Conservation (phyloP, 768 basidiomycete species). For the Termitomyces sp. region DNA sequence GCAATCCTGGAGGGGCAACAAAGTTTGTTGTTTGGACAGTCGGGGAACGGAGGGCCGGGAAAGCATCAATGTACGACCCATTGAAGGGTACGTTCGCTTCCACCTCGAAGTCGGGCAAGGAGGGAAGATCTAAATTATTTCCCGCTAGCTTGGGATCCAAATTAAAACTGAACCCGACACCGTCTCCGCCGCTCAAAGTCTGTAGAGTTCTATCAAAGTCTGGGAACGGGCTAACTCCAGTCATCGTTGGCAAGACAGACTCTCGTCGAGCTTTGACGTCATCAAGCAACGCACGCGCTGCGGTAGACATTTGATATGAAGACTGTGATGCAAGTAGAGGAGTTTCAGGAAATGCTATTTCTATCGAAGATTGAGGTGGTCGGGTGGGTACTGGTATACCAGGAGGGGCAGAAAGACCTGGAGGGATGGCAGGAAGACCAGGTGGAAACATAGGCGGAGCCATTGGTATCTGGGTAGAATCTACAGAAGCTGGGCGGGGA, state of each 20-base stretch:
- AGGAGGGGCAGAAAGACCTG: conserved; percentile 51
- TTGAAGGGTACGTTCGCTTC: conserved; percentile 52
- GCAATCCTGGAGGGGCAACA: conserved; percentile 47
- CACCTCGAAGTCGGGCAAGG: conserved; percentile 46
- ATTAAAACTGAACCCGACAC: conserved; percentile 79
- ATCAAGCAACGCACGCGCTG: conserved; percentile 78
- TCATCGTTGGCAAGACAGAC: conserved; percentile 32
- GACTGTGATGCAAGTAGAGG: conserved; percentile 48
- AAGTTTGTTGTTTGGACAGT: conserved; percentile 26
- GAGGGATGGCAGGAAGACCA: conserved; percentile 37
- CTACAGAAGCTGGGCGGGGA: conserved; percentile 23
- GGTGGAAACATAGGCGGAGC: conserved; percentile 33
- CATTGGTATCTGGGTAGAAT: conserved; percentile 19
- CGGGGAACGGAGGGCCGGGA: conserved; percentile 51
- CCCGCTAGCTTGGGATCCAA: conserved; percentile 72
- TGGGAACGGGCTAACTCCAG: conserved; percentile 67
- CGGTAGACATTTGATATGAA: conserved; percentile 82
- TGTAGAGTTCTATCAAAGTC: conserved; percentile 84
- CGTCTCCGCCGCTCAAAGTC: conserved; percentile 59
- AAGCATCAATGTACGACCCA: conserved; percentile 64
- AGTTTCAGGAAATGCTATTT: conserved; percentile 45
- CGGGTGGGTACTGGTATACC: conserved; percentile 57
- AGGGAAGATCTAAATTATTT: conserved; percentile 31
- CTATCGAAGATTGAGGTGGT: conserved; percentile 32
- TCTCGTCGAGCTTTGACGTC: conserved; percentile 78